Evolutionary conservation across 441 rosid genomes (phyloP), one percentile per base, ranked within the genome.

Genomic region (Bruguiera hainesii): DNA sequence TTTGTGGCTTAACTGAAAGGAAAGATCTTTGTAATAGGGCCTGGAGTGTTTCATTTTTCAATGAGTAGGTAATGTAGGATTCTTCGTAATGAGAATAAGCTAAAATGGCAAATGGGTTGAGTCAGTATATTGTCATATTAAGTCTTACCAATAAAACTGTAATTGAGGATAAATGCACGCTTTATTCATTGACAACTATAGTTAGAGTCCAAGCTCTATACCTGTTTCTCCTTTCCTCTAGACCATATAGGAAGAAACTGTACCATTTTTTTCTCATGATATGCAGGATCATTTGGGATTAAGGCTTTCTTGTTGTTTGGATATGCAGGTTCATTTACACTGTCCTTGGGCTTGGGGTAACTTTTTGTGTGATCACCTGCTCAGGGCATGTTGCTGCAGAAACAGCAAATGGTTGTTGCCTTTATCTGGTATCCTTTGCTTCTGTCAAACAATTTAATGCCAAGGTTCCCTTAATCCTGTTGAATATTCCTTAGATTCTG

Each of bases 381-480:
- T 74, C 79, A 16, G 96, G 98, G n/a, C 98, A 93, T 73, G 77
- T 89, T 74, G 94, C 91, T 69, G 94, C 96, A 30, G 92, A 84
- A 74, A 90, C 96, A 66, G 89, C 82, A 15, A 84, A 86, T 69
- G 90, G 93, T 61, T 89, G 88, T 73, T 93, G 96, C 82, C 90
- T 94, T 78, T 94, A 82, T 81, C 66, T 87, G 67, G 96, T 94
- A 91, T 75, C 72, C 79, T 74, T 71, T 51, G 64, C 35, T 56
- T 42, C 35, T 35, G 29, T 69, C 19, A 18, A 19, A 53, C 30
- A 63, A n/a, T 28, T 35, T 70, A 15, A 56, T 49, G 25, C 37
- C 51, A 49, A 15, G 20, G 1, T 57, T 23, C 10, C 57, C 50
- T 20, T 13, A 15, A 15, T 56, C 59, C 33, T 52, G 4, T 18